Conservation (phyloP, 1,284 basidiomycete species). For the Papiliotrema terrestris region DNA sequence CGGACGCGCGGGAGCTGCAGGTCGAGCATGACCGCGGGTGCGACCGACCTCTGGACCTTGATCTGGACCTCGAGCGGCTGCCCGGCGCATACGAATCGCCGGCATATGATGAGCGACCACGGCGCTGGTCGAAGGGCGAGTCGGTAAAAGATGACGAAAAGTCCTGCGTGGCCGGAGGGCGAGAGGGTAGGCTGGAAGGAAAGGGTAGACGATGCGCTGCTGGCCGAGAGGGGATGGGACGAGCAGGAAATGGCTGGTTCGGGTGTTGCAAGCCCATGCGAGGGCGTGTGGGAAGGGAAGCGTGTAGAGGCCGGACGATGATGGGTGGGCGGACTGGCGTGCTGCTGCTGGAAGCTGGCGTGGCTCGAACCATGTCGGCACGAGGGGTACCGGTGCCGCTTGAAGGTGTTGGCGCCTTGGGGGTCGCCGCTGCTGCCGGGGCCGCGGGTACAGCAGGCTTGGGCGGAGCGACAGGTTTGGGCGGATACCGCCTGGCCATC, state of each 20-base stretch:
- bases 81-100: conserved; percentile 15
- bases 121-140: conserved; percentile 18
- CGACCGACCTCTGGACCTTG: conserved; percentile 18
- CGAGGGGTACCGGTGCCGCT: conserved; percentile 10
- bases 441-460: not conserved
- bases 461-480: conserved; percentile 17
- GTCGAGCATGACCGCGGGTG: conserved; percentile 19
- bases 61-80: conserved; percentile 19
- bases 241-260: conserved; percentile 11
- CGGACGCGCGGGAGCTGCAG: conserved; percentile 22
- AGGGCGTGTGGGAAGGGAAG: conserved; percentile 5
- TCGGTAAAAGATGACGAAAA: conserved; percentile 28
- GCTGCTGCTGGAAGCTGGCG: not conserved
- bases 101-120: conserved; percentile 1
- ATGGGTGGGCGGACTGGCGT: not conserved
- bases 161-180: conserved; percentile 14
- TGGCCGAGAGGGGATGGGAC: not conserved
- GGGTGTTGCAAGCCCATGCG: not conserved
- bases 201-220: not conserved
- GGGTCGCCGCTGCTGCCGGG: conserved; percentile 2
- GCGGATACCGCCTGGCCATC: conserved; percentile 59
- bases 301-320: conserved; percentile 1
- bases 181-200: conserved; percentile 5
- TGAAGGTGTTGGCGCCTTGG: conserved; percentile 6
- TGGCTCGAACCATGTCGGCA: not conserved